Percentiles rank a stretch among this genome's conserved stretches.
These are phyloP conservation scores for Yamadazyma conglobata DNA, from an alignment of 1,139 yeast genomes.

Conservation along the genomic window DNA sequence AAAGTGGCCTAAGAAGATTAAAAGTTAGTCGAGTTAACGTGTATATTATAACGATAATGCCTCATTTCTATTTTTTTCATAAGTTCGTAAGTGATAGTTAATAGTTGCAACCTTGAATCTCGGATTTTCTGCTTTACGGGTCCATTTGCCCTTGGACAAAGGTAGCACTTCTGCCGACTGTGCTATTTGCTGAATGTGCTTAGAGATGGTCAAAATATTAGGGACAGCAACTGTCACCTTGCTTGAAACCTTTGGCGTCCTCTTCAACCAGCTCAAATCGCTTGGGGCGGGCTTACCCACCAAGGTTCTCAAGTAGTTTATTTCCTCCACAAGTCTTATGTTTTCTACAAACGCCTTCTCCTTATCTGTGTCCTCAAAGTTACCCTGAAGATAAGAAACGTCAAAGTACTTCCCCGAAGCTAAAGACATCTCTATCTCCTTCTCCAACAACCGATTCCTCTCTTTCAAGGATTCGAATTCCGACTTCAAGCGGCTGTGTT, in stretches of 20 bases:
- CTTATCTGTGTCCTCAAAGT: constrained; percentile 14
- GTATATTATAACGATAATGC: background rate
- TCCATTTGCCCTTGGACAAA: constrained; percentile 17
- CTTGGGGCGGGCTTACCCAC: constrained; percentile 7
- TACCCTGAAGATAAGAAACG: constrained; percentile 14
- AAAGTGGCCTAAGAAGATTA: constrained; percentile 64
- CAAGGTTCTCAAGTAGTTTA: constrained; percentile 29
- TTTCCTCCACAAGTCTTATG: constrained; percentile 34
- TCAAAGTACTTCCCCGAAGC: constrained; percentile 14
- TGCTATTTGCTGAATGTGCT: constrained; percentile 17
- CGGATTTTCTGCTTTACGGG: constrained; percentile 20
- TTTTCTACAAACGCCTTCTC: constrained; percentile 33
- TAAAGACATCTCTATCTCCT: constrained; percentile 9
- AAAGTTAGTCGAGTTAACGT: background rate
- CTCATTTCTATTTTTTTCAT: constrained; percentile 1
- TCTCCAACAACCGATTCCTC: constrained; percentile 8
- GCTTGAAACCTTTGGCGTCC: constrained; percentile 8
- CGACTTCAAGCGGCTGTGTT: constrained; percentile 6
- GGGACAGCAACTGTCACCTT: constrained; percentile 1
- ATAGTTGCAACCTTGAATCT: constrained; percentile 11
- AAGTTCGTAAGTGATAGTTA: constrained; percentile 2
- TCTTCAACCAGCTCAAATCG: constrained; percentile 21
- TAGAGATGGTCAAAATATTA: constrained; percentile 12
- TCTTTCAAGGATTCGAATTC: constrained; percentile 7
- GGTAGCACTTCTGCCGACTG: constrained; percentile 10